These are phyloP conservation scores for Aspergillus carlsbadensis DNA, from an alignment of 495 filamentous ascomycete genomes.

Conservation along the genomic window DNA sequence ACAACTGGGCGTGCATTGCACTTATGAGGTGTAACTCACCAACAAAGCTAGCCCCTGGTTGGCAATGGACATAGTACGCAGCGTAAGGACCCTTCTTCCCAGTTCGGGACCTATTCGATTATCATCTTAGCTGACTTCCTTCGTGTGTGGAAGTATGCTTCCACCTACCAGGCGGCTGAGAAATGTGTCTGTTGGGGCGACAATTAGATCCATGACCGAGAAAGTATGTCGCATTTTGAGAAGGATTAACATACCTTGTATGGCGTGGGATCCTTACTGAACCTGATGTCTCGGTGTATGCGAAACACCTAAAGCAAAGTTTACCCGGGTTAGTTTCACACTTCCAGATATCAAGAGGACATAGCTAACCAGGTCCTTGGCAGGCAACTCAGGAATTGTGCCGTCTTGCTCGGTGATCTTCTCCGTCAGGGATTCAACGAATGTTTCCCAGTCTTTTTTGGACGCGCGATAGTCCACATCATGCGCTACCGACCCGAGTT, in stretches of 20 bases:
- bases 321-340: constrained; percentile 10
- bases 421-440: constrained; percentile 65
- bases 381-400: constrained; percentile 79
- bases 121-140: constrained; percentile 24
- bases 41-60: constrained; percentile 59
- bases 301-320: constrained; percentile 60
- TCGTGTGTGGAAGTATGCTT: background rate
- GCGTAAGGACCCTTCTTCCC: constrained; percentile 85
- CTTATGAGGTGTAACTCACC: constrained; percentile 44
- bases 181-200: constrained; percentile 60
- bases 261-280: constrained; percentile 75
- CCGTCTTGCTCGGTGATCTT: constrained; percentile 69
- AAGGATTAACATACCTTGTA: constrained; percentile 65
- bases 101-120: constrained; percentile 63
- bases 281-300: constrained; percentile 80
- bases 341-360: background rate
- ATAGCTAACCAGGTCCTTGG: constrained; percentile 69
- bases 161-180: constrained; percentile 70
- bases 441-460: constrained; percentile 75
- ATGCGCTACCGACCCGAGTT: constrained; percentile 50
- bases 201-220: constrained; percentile 25
- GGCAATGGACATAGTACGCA: constrained; percentile 72
- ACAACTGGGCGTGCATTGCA: background rate
- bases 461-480: constrained; percentile 74
- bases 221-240: background rate